phyloP scores from a whole-genome alignment of 345 rosid genomes.

The Citrus maxima region DNA sequence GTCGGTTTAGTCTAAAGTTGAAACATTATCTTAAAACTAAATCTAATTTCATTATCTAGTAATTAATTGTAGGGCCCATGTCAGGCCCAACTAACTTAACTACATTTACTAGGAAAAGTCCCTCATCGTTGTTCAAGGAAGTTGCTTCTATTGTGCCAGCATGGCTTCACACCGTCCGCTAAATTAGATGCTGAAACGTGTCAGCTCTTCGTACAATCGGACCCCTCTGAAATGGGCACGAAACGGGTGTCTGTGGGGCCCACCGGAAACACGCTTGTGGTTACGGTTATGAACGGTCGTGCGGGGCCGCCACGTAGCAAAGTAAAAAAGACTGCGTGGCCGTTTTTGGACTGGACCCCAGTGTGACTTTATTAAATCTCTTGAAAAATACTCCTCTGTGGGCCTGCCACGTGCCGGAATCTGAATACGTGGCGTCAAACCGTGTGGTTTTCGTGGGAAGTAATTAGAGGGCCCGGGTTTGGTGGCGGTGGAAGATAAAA shows the following conservation, averaged over 20 bases:
- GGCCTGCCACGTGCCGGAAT: neutral
- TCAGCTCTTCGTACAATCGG: neutral
- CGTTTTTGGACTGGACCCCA: neutral
- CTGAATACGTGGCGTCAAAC: neutral
- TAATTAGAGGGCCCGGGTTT: neutral
- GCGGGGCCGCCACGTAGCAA: neutral
- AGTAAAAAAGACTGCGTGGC: neutral
- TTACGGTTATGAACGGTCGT: neutral
- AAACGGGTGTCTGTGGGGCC: constrained; percentile 6
- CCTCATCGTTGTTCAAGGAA: neutral
- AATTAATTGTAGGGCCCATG: neutral
- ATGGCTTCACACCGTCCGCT: neutral
- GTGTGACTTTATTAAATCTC: neutral
- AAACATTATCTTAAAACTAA: neutral
- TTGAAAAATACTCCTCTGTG: neutral
- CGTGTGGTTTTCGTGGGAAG: neutral
- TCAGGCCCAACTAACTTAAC: constrained; percentile 19
- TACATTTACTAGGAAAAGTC: neutral
- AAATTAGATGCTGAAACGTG: constrained; percentile 4
- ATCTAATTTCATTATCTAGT: neutral
- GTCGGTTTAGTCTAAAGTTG: constrained; percentile 2
- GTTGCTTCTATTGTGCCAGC: neutral
- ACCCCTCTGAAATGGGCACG: neutral
- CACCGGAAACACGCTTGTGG: neutral
- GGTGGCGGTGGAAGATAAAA: constrained; percentile 6